Evolutionary conservation across 2,329 filamentous ascomycete species (phyloP).

Genomic region (Exophiala xenobiotica): DNA sequence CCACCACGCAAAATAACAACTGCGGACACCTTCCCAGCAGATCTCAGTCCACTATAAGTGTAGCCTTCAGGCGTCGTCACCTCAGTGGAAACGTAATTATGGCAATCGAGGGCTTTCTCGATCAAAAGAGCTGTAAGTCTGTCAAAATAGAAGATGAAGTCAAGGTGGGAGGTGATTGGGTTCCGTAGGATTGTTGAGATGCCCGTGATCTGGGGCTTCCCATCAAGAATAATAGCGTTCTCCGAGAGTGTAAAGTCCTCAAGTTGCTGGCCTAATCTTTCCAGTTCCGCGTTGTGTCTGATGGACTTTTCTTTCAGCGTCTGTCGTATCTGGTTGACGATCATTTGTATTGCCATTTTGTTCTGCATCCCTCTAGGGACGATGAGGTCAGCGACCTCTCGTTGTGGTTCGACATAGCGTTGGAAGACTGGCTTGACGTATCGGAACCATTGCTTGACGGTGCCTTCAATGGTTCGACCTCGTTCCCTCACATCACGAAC

Average conservation of each 20-base stretch:
- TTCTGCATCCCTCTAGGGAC: slow-evolving; percentile 95
- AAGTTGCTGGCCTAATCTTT: slow-evolving; percentile 69
- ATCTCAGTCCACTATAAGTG: slow-evolving; percentile 68
- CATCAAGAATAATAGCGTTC: slow-evolving; percentile 70
- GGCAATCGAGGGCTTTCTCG: slow-evolving; percentile 74
- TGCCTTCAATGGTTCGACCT: slow-evolving; percentile 87
- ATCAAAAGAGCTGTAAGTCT: slow-evolving; percentile 80
- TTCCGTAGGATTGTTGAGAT: slow-evolving; percentile 92
- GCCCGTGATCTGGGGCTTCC: slow-evolving; percentile 76
- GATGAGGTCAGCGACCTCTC: slow-evolving; percentile 76
- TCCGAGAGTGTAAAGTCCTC: slow-evolving; percentile 70
- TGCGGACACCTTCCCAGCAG: slow-evolving; percentile 74
- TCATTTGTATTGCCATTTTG: slow-evolving; percentile 86
- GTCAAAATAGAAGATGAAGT: slow-evolving; percentile 98
- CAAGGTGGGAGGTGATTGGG: slow-evolving; percentile 73
- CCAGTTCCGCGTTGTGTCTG: slow-evolving; percentile 75
- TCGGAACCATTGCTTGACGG: slow-evolving; percentile 95
- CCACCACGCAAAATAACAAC: slow-evolving; percentile 88
- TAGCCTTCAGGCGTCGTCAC: slow-evolving; percentile 71
- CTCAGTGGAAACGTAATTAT: slow-evolving; percentile 63
- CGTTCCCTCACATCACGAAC: slow-evolving; percentile 85
- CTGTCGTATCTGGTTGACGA: slow-evolving; percentile 86
- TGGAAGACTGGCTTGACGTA: slow-evolving; percentile 98
- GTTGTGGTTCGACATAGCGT: slow-evolving; percentile 88
- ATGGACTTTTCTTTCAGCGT: slow-evolving; percentile 83